phyloP scores from a whole-genome alignment of 331 rosid genomes.

The Malus hybrid region DNA sequence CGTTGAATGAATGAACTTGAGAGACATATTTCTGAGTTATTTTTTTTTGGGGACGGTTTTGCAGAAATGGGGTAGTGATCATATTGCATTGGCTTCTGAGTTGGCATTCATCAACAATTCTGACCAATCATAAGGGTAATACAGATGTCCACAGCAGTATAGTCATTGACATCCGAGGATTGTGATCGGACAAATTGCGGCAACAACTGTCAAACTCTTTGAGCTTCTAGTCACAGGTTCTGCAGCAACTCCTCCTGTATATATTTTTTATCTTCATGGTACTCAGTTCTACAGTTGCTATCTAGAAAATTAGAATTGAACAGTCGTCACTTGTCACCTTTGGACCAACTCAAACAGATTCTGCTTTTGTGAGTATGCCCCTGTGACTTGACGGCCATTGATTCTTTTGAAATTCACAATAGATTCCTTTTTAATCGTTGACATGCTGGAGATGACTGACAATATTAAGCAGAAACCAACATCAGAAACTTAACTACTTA shows the following conservation, averaged over 20 bases:
- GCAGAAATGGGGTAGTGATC: constrained; percentile 99
- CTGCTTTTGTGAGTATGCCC: neutral
- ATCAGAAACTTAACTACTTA: no score
- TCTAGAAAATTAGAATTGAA: neutral
- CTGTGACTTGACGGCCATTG: neutral
- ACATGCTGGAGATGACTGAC: no score
- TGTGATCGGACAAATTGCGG: neutral
- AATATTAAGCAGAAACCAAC: no score
- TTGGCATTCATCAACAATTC: constrained; percentile 42
- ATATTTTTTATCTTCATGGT: neutral
- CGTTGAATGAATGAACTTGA: neutral
- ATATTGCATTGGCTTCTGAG: constrained; percentile 81
- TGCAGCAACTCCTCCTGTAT: neutral
- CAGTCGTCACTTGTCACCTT: neutral
- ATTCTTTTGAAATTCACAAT: neutral
- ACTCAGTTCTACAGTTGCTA: neutral
- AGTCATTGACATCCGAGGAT: neutral
- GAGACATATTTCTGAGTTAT: neutral
- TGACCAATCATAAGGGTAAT: neutral
- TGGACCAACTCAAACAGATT: neutral
- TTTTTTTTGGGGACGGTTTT: neutral
- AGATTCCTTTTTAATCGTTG: neutral
- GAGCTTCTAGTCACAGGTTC: neutral
- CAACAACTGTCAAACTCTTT: neutral
- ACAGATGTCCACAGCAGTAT: constrained; percentile 14